Percentiles rank a stretch among this genome's conserved stretches.
Evolutionary conservation across 371 early-diverging fungal species (phyloP).

Genomic region (Haplosporangium sp.): DNA sequence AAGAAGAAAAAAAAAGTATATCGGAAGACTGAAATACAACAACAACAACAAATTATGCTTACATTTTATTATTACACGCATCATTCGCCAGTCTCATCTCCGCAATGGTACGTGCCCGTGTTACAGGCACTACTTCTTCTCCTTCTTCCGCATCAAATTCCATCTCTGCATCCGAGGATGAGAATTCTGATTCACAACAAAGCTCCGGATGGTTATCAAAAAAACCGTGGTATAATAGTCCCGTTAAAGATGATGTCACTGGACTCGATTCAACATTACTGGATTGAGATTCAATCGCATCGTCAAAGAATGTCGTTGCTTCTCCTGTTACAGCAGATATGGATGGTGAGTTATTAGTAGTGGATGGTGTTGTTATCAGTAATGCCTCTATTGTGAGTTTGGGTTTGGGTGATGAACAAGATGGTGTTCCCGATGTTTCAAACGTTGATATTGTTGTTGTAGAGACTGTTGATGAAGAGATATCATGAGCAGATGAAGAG

Average conservation of each 20-base stretch:
- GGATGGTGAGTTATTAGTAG: constrained; percentile 13
- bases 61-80: neutral
- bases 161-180: constrained; percentile 27
- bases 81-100: constrained; percentile 26
- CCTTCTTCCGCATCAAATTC: constrained; percentile 27
- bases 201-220: constrained; percentile 38
- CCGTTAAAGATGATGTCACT: neutral
- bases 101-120: constrained; percentile 34
- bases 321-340: constrained; percentile 7
- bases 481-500: no score
- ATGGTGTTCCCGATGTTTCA: neutral
- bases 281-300: constrained; percentile 23
- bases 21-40: no score
- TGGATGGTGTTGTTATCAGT: constrained; percentile 21
- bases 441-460: neutral
- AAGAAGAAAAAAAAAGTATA: no score
- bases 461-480: no score
- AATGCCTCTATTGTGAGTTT: constrained; percentile 1
- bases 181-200: constrained; percentile 16
- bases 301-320: constrained; percentile 47
- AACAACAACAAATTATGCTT: constrained; percentile 6
- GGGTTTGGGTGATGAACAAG: neutral
- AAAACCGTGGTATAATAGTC: constrained; percentile 30
- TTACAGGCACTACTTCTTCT: constrained; percentile 16
- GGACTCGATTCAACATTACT: no score